These are phyloP conservation scores for Medicago truncatula DNA, from an alignment of 306 rosid species.

Conservation along the genomic window MtrunA17r5.0-ANR NC_053044.1:42655501-42656000, in stretches of 20 bases:
- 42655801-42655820: neutral
- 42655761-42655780: neutral
- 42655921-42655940: neutral
- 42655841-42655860: neutral
- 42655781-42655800: neutral
- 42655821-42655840: constrained; percentile 7
- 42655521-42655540: neutral
- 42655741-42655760: neutral
- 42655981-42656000: neutral
- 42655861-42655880: neutral
- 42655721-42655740: neutral
- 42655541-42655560: neutral
- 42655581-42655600: neutral
- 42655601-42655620: neutral
- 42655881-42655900: constrained; percentile 1
- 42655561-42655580: neutral
- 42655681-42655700: neutral
- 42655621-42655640: constrained; percentile 1
- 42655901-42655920: neutral
- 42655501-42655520: neutral
- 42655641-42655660: neutral
- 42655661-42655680: neutral
- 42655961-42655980: neutral
- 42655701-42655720: neutral
- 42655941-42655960: constrained; percentile 14